phyloP scores from a whole-genome alignment of 495 filamentous ascomycete species.

The Tetracladium setigerum region DNA sequence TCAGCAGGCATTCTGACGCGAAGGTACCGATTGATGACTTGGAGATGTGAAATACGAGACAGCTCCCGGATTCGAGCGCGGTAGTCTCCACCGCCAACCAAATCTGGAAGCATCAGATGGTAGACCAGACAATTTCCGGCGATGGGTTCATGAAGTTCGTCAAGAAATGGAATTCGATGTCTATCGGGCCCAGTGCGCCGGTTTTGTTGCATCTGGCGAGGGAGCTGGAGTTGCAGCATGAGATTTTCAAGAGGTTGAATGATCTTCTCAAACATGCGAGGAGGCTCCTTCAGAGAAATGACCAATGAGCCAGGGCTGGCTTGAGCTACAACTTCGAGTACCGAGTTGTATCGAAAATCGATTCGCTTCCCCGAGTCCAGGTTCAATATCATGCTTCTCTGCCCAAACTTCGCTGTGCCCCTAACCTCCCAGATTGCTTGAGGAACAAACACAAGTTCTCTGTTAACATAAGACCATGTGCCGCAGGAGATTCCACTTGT shows the following conservation, averaged over 20 bases:
- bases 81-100: conserved; percentile 5
- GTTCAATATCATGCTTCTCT: conserved; percentile 27
- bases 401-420: conserved; percentile 32
- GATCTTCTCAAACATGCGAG: not conserved
- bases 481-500: conserved; percentile 35
- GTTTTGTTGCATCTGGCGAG: not conserved
- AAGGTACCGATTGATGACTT: not conserved
- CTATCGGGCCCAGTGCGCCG: too few relatives aligned
- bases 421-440: conserved; percentile 29
- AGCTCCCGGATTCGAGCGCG: conserved; percentile 8
- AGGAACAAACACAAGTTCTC: conserved; percentile 33
- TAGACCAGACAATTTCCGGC: not conserved
- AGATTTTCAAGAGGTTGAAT: not conserved
- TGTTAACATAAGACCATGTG: conserved; percentile 32
- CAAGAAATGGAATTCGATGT: not conserved
- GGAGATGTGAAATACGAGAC: conserved; percentile 17
- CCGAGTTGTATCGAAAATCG: conserved; percentile 22
- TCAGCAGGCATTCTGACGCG: not conserved
- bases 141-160: too few relatives aligned
- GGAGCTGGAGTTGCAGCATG: too few relatives aligned
- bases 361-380: conserved; percentile 9
- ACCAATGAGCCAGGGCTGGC: too few relatives aligned
- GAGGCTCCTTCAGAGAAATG: too few relatives aligned
- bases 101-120: conserved; percentile 3
- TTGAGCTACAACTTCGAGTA: conserved; percentile 1